A percentile compares a stretch with the other conserved stretches of the same genome.
Conservation (phyloP, 305 asterid genomes). For the Solanum chacoense region DNA sequence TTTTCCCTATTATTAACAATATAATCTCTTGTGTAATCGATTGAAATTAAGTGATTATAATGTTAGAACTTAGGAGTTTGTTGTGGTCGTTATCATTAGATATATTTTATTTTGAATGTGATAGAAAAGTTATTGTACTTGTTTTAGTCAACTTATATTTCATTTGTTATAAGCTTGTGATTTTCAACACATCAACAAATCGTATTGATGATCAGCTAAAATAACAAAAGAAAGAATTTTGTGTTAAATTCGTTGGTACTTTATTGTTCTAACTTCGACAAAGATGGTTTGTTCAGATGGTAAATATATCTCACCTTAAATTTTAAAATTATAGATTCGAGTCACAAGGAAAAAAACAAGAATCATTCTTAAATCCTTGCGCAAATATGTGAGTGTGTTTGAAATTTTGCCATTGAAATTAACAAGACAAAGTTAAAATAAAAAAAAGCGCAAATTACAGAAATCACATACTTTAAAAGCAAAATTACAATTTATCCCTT, state of each 20-base stretch:
- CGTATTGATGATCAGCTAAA: neutral
- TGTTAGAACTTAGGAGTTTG: neutral
- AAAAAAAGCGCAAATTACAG: neutral
- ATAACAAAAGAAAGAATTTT: neutral
- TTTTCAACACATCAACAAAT: neutral
- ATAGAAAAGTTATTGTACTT: neutral
- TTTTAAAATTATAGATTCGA: no score
- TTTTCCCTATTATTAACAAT: no score
- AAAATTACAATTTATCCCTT: no score
- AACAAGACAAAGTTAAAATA: neutral
- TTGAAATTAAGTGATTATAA: neutral
- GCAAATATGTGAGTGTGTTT: neutral
- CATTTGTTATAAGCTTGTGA: neutral
- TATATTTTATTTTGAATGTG: neutral
- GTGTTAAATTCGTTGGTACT: neutral
- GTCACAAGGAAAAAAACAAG: neutral
- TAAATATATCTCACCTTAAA: no score
- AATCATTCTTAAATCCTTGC: neutral
- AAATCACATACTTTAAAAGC: no score
- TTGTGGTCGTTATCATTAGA: neutral
- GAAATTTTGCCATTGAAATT: neutral
- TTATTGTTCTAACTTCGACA: neutral
- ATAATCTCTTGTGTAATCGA: neutral
- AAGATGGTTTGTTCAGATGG: neutral
- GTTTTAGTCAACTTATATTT: neutral